A percentile compares a stretch with the other conserved stretches of the same genome.
Conservation (phyloP, 306 rosid genomes). For the Cajanus cajan region DNA sequence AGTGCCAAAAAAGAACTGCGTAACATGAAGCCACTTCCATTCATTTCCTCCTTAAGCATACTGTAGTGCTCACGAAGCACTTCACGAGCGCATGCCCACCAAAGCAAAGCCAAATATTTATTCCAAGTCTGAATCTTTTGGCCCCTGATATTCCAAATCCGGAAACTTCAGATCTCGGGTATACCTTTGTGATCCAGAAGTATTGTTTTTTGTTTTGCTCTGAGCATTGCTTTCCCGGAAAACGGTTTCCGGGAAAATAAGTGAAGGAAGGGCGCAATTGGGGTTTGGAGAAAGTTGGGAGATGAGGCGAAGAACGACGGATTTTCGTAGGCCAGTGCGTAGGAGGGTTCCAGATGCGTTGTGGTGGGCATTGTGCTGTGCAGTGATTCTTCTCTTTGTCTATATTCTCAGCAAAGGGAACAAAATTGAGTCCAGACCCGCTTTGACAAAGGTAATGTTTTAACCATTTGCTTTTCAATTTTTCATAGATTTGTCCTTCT, state of each 20-base stretch:
- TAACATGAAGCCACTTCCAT: not conserved
- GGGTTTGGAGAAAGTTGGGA: constrained; percentile 10
- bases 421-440: constrained; percentile 77
- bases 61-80: constrained; percentile 13
- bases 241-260: not conserved
- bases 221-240: not conserved
- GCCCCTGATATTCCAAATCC: constrained; percentile 14
- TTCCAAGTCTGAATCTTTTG: constrained; percentile 16
- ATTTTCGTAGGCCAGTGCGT: constrained; percentile 79
- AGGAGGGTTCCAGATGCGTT: constrained; percentile 70
- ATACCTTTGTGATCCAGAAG: constrained; percentile 15
- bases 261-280: not conserved
- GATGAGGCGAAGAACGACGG: constrained; percentile 82
- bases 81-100: constrained; percentile 23
- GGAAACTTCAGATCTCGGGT: constrained; percentile 31
- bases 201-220: not conserved
- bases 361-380: constrained; percentile 74
- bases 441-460: constrained; percentile 56
- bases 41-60: not conserved
- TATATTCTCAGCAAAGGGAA: constrained; percentile 66
- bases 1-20: not conserved
- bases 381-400: constrained; percentile 69
- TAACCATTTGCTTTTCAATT: not conserved
- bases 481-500: not conserved
- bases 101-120: not conserved